Conservation (phyloP, 495 filamentous ascomycete genomes). For the Aspergillus ostianus region DNA sequence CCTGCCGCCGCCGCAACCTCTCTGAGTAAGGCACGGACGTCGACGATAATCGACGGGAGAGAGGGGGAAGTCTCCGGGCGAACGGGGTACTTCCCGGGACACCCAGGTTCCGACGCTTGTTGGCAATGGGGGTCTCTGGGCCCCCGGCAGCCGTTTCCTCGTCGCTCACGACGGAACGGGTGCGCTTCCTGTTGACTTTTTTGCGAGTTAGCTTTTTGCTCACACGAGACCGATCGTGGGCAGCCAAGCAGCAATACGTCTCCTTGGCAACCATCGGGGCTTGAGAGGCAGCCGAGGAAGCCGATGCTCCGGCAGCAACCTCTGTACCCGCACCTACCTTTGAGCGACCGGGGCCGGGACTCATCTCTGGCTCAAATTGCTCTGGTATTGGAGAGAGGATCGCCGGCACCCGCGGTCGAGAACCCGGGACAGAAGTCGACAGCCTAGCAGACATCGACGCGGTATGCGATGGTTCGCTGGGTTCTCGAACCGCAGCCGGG, state of each 20-base stretch:
- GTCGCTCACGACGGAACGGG: constrained; percentile 10
- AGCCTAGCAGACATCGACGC: not conserved
- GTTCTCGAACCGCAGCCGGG: constrained; percentile 9
- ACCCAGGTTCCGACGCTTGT: constrained; percentile 26
- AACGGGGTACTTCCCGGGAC: constrained; percentile 22
- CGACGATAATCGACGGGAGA: constrained; percentile 16
- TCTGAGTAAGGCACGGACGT: constrained; percentile 27
- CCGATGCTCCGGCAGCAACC: not conserved
- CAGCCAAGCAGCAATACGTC: not conserved
- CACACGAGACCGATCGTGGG: not conserved
- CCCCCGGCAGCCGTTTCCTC: constrained; percentile 1
- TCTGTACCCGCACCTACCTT: constrained; percentile 7
- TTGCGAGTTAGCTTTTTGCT: constrained; percentile 14
- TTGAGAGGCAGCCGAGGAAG: not conserved
- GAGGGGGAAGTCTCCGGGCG: constrained; percentile 13
- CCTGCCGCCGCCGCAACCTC: constrained; percentile 30
- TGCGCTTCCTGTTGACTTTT: constrained; percentile 23
- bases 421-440: constrained; percentile 3
- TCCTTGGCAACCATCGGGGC: not conserved
- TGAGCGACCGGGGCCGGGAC: constrained; percentile 11
- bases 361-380: constrained; percentile 8
- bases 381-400: constrained; percentile 18
- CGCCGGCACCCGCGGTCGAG: constrained; percentile 3
- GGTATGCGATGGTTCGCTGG: not conserved
- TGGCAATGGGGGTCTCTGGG: constrained; percentile 15